Evolutionary conservation across 768 basidiomycete genomes (phyloP).

Genomic region (Nevesoporus exiguus): DNA sequence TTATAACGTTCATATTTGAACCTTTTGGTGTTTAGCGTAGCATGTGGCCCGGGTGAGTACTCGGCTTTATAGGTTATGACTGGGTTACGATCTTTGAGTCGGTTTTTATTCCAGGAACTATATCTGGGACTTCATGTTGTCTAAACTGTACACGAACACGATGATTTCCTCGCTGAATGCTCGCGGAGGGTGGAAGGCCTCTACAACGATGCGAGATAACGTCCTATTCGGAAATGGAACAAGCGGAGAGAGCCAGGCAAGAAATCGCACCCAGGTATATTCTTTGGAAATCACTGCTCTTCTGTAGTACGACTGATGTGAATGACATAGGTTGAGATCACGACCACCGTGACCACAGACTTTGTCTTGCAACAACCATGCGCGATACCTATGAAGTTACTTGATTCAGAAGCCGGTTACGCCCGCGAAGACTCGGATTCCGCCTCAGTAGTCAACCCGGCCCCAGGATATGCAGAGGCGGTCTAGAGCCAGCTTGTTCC

Average conservation of each 20-base stretch:
- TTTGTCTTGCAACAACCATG: background rate
- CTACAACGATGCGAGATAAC: background rate
- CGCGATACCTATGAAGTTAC: background rate
- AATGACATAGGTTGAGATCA: conserved; percentile 3
- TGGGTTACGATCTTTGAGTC: background rate
- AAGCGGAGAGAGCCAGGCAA: background rate
- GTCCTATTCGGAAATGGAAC: conserved; percentile 7
- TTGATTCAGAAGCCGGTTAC: background rate
- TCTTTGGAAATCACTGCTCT: background rate
- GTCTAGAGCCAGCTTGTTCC: background rate
- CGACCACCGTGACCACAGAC: background rate
- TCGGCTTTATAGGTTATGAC: background rate
- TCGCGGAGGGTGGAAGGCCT: conserved; percentile 22
- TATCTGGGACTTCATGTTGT: conserved; percentile 25
- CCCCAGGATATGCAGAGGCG: background rate
- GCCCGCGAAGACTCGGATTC: background rate
- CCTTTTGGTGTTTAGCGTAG: background rate
- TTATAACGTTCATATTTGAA: background rate
- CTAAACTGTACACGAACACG: conserved; percentile 28
- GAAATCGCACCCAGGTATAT: conserved; percentile 14
- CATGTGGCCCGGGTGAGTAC: conserved; percentile 1
- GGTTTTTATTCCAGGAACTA: conserved; percentile 11
- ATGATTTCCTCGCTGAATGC: conserved; percentile 22
- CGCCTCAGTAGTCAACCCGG: background rate
- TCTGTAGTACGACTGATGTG: background rate